Conservation (phyloP, 371 early-diverging fungal species). For the Synchytrium microbalum region DNA sequence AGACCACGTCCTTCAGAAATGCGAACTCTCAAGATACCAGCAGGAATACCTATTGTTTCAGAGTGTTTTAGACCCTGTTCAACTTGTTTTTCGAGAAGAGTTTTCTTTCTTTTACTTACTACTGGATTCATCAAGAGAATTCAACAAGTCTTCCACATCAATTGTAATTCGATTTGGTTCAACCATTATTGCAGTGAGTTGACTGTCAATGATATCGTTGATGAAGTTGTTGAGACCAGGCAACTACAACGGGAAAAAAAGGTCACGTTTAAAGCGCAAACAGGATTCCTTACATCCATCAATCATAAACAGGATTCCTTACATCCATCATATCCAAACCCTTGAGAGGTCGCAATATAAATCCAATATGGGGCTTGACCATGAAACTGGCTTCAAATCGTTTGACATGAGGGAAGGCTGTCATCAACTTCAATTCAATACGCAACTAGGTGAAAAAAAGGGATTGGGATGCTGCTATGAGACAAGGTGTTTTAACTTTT, state of each 20-base stretch:
- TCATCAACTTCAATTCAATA: constrained; percentile 71
- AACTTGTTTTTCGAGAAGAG: not conserved
- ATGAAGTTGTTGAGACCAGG: constrained; percentile 77
- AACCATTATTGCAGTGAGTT: constrained; percentile 71
- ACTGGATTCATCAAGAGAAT: constrained; percentile 21
- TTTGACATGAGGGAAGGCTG: constrained; percentile 82
- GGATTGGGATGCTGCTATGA: not conserved
- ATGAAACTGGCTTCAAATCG: constrained; percentile 79
- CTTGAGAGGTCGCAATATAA: constrained; percentile 80
- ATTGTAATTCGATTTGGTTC: constrained; percentile 79
- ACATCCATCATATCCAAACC: constrained; percentile 68
- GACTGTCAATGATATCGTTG: constrained; percentile 44
- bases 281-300: not conserved
- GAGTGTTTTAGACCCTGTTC: not conserved
- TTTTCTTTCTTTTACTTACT: not conserved
- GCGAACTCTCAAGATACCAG: constrained; percentile 79
- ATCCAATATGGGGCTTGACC: constrained; percentile 85
- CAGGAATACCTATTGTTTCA: constrained; percentile 48
- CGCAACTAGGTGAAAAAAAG: constrained; percentile 36
- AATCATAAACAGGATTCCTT: constrained; percentile 13
- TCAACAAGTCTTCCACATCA: constrained; percentile 75
- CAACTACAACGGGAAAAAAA: constrained; percentile 35
- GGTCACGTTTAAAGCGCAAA: not conserved
- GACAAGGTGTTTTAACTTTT: not conserved
- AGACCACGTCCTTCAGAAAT: constrained; percentile 68